Conservation (phyloP, 768 basidiomycete species). For the Rhizopogon vinicolor region DNA sequence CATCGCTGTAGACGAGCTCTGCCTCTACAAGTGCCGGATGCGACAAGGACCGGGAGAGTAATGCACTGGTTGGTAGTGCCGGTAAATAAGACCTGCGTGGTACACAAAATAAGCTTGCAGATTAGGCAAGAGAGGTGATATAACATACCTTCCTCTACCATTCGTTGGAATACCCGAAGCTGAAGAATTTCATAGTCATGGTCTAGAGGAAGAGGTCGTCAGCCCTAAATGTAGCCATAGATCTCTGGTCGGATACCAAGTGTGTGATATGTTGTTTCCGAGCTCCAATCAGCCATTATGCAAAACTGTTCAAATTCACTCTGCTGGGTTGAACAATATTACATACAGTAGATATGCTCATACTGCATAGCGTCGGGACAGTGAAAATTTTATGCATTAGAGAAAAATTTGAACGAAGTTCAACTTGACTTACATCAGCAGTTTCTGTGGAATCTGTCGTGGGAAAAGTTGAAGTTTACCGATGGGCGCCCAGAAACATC, state of each 20-base stretch:
- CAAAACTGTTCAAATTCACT: constrained; percentile 77
- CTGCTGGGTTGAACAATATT: constrained; percentile 34
- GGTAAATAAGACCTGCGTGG: constrained; percentile 67
- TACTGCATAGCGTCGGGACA: no score
- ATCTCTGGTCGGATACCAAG: constrained; percentile 48
- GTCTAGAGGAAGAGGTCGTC: constrained; percentile 41
- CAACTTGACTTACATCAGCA: no score
- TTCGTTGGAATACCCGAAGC: constrained; percentile 74
- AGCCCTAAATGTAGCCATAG: neutral
- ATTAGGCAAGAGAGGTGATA: neutral
- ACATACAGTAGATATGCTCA: no score
- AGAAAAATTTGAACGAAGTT: no score
- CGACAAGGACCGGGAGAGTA: constrained; percentile 83
- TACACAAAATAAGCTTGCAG: neutral
- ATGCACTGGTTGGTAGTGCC: constrained; percentile 85
- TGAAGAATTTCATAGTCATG: constrained; percentile 87
- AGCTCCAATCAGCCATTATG: constrained; percentile 89
- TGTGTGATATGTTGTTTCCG: constrained; percentile 74
- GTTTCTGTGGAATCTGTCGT: no score
- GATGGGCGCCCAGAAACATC: no score
- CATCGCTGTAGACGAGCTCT: constrained; percentile 86
- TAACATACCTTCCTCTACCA: constrained; percentile 75
- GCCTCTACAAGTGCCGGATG: constrained; percentile 93
- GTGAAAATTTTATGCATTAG: no score
- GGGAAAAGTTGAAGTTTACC: no score